Base-by-base conservation (phyloP, 257 asterid genomes). In the Leonotis leonurus region DNA sequence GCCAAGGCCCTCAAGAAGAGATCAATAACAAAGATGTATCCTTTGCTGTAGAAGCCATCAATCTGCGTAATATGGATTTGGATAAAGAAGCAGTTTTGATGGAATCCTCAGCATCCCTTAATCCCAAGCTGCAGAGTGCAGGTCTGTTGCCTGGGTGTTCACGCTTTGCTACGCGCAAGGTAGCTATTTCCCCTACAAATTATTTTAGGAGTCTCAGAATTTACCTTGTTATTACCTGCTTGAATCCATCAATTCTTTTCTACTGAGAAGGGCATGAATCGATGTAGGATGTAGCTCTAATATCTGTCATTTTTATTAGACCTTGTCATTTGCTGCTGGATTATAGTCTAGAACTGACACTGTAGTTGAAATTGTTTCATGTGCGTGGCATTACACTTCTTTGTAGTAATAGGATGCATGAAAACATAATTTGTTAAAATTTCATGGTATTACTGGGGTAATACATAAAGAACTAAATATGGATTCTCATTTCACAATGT, bases 111-210 rank as follows among this genome's bases (percentile, higher is more conserved):
- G 43, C 61, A 49, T 71, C 62, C 3, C 52, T 52, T 59, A 72
- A 73, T 70, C 56, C 57, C 63, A 73, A 75, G 73, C 18, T 67
- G 41, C 75, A 58, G 3, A 56, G 61, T 61, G 62, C 21, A 9
- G 83, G 73, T 20, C 60, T 48, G 35, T 56, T 62, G 27, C 70
- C 66, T 65, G 88, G 81, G 68, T 60, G 85, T 46, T 64, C 85
- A 51, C 66, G 65, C 70, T 61, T 81, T 14, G 67, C 78, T 58
- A 63, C 64, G 67, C 72, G 78, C 18, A 83, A 81, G 95, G 96
- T 88, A 74, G 60, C 30, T 26, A 21, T 50, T 54, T 8, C 43
- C 24, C 17, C n/a, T 1, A 43, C 54, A n/a, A 12, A 44, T 51
- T 56, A 44, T 36, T 62, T 43, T 21, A 26, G 17, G 30, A 51